These are phyloP conservation scores for Singerocomus inundabilis DNA, from an alignment of 1,284 basidiomycete species.

Conservation along the genomic window DNA sequence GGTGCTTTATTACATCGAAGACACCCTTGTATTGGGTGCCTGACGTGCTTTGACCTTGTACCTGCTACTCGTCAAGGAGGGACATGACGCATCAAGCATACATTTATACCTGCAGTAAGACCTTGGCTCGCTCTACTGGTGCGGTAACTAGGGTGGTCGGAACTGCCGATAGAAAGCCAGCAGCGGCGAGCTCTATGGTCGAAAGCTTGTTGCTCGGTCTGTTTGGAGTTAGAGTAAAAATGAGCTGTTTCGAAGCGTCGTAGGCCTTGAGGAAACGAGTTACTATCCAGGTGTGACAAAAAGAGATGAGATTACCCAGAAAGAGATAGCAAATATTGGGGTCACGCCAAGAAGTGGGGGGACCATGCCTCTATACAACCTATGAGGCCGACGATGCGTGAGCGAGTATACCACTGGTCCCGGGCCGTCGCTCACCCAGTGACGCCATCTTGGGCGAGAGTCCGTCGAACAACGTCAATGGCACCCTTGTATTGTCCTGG, in stretches of 20 bases:
- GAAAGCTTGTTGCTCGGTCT: conserved; percentile 66
- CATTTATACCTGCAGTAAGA: conserved; percentile 77
- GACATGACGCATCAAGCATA: conserved; percentile 1
- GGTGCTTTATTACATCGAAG: conserved; percentile 84
- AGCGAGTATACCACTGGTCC: conserved; percentile 5
- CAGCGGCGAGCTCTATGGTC: conserved; percentile 84
- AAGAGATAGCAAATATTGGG: conserved; percentile 97
- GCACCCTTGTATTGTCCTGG: conserved; percentile 92
- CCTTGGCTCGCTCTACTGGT: conserved; percentile 97
- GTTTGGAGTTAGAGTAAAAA: conserved; percentile 70
- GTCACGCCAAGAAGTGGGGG: conserved; percentile 96
- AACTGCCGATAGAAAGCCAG: conserved; percentile 93
- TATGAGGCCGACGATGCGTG: conserved; percentile 31
- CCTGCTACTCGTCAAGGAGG: conserved; percentile 40
- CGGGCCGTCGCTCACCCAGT: conserved; percentile 61
- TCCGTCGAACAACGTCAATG: conserved; percentile 91
- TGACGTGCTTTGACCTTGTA: conserved; percentile 83
- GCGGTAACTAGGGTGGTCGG: conserved; percentile 92
- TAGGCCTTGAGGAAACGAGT: conserved; percentile 67
- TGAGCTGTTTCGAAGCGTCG: conserved; percentile 89
- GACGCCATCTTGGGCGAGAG: conserved; percentile 85
- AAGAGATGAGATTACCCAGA: conserved; percentile 70
- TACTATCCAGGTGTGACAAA: not conserved
- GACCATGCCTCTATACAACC: conserved; percentile 95
- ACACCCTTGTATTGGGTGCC: conserved; percentile 87